Evolutionary conservation across 345 rosid species (phyloP).

Genomic region (Populus euphratica): DNA sequence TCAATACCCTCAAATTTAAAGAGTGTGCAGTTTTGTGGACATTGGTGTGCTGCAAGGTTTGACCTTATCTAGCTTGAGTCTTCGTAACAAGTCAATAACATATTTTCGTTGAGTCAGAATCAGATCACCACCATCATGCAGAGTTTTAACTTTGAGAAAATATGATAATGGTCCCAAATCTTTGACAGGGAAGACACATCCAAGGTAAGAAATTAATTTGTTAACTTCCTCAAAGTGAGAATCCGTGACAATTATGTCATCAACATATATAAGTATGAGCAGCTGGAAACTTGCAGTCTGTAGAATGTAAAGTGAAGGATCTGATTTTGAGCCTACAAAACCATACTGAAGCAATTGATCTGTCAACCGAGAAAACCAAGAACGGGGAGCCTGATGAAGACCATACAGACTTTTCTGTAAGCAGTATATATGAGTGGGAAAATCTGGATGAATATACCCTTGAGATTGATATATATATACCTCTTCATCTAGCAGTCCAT

Average conservation of each 20-base stretch:
- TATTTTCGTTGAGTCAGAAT: too few relatives aligned
- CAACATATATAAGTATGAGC: not conserved
- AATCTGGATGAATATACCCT: not conserved
- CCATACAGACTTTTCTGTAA: not conserved
- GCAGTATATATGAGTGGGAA: not conserved
- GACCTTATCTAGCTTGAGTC: too few relatives aligned
- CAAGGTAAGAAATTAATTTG: too few relatives aligned
- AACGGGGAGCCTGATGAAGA: not conserved
- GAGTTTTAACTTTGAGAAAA: too few relatives aligned
- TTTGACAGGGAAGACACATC: too few relatives aligned
- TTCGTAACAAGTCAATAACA: too few relatives aligned
- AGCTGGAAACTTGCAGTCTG: too few relatives aligned
- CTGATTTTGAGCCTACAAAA: not conserved
- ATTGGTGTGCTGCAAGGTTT: too few relatives aligned
- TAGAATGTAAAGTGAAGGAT: not conserved
- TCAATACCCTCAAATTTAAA: too few relatives aligned
- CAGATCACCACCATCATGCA: too few relatives aligned
- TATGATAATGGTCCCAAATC: not conserved
- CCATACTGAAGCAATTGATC: not conserved
- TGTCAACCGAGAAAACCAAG: not conserved
- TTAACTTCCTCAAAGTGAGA: too few relatives aligned
- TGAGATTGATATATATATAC: not conserved
- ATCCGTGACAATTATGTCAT: not conserved
- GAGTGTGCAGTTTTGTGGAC: too few relatives aligned
- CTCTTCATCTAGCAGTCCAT: not conserved